These are phyloP conservation scores for Periconia sp. DNA, from an alignment of 2,329 filamentous ascomycete species.

Conservation along the genomic window DNA sequence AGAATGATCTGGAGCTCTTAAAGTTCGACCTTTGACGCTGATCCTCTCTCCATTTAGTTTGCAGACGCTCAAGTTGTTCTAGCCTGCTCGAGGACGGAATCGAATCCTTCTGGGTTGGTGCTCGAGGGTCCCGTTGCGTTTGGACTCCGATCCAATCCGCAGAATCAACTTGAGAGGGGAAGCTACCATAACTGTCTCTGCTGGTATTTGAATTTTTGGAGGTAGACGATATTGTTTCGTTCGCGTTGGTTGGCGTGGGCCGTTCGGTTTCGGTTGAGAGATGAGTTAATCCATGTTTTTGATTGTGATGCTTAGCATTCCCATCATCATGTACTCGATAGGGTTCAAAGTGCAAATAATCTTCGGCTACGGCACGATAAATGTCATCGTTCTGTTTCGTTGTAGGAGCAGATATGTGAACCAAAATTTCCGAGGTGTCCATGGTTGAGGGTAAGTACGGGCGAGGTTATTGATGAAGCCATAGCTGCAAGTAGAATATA, in stretches of 20 bases:
- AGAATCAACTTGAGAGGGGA: conserved; percentile 28
- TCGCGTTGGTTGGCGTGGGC: background rate
- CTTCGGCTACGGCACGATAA: conserved; percentile 43
- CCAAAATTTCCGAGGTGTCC: conserved; percentile 44
- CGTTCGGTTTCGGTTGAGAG: background rate
- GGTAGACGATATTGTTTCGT: background rate
- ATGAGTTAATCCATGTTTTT: background rate
- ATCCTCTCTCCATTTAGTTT: conserved; percentile 24
- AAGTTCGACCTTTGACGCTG: background rate
- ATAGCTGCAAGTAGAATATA: background rate
- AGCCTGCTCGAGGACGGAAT: conserved; percentile 21
- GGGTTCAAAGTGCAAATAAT: conserved; percentile 44
- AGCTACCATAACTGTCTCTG: conserved; percentile 38
- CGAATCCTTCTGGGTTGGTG: conserved; percentile 1
- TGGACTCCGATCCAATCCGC: conserved; percentile 1
- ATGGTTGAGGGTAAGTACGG: conserved; percentile 13
- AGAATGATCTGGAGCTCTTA: background rate
- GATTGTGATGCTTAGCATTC: background rate
- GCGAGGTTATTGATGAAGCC: background rate
- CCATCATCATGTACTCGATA: background rate
- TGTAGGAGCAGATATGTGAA: conserved; percentile 50
- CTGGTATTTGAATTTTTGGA: conserved; percentile 13
- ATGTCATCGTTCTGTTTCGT: conserved; percentile 46
- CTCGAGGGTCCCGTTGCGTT: background rate
- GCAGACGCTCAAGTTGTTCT: conserved; percentile 27